Base-by-base conservation (phyloP, 2,329 filamentous ascomycete species). In the Talaromyces sp. region DNA sequence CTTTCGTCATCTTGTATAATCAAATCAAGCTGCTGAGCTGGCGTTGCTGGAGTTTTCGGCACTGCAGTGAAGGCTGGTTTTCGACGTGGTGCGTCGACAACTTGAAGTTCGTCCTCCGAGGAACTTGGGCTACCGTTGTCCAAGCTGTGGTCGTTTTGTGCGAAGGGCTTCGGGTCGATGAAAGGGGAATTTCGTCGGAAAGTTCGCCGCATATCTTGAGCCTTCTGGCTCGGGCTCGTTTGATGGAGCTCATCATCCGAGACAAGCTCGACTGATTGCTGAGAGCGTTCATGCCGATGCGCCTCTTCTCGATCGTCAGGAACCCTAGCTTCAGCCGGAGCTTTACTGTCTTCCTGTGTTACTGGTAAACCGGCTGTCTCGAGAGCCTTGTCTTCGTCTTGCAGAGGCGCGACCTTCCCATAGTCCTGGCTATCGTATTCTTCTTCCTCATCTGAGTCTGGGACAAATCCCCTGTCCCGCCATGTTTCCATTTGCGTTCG, bases 391-490 rank as follows among this genome's bases (percentile, higher is more conserved):
- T 10, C 44, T 47, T 47, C 44, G 10, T 47, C 44, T 27, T 47
- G 44, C 44, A 47, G 23, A 12, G n/a, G 18, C 10, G 44, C 44
- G 18, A 10, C 18, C 4, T 18, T 14, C 44, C 8, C 8, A 27
- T 5, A 14, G 4, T 47, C 44, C 44, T 47, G 44, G 16, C 44
- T 47, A 18, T 47, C 23, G 44, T 23, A 47, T 47, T 47, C 44
- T 6, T 47, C 44, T 47, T 47, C 75, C 23, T 79, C 77, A 63
- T 83, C 81, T 51, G 81, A 82, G 69, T 82, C 81, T 64, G 79
- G 78, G 64, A 83, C 81, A 75, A 77, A 83, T 59, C 81, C 80
- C 72, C 77, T 76, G 70, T 78, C 74, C 70, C 77, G 77, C 81
- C 81, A 83, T 75, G 73, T 72, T 75, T 78, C 76, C 75, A 78